These are phyloP conservation scores for Termitomyces sp. DNA, from an alignment of 768 basidiomycete genomes.

Conservation along the genomic window DNA sequence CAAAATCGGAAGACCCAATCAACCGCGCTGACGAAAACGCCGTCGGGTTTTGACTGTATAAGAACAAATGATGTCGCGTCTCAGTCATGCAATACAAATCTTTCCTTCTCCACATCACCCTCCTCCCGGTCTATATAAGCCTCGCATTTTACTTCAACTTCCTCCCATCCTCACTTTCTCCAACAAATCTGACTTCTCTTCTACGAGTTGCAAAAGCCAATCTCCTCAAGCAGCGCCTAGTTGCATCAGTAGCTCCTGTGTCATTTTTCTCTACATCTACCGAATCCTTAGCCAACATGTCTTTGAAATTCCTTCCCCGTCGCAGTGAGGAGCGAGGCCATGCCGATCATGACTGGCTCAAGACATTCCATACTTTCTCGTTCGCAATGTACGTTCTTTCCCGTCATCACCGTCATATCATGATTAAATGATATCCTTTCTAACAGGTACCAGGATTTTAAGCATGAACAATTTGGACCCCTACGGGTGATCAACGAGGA, in stretches of 20 bases:
- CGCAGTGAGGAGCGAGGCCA: slow-evolving; percentile 60
- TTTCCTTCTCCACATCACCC: slow-evolving; percentile 27
- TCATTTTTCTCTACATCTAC: slow-evolving; percentile 8
- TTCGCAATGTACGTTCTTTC: slow-evolving; percentile 53
- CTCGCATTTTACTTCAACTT: slow-evolving; percentile 28
- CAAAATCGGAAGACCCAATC: slow-evolving; percentile 1
- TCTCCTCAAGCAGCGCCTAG: slow-evolving; percentile 21
- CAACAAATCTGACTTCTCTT: slow-evolving; percentile 31
- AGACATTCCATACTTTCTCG: slow-evolving; percentile 82
- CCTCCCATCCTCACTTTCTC: slow-evolving; percentile 16
- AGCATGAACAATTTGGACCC: slow-evolving; percentile 58
- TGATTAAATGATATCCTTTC: not conserved
- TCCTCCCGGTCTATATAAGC: slow-evolving; percentile 35
- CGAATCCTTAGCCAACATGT: slow-evolving; percentile 10
- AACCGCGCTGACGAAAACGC: slow-evolving; percentile 4
- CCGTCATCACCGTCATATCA: not conserved
- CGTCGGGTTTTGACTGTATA: not conserved
- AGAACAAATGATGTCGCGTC: slow-evolving; percentile 4
- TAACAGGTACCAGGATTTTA: slow-evolving; percentile 51
- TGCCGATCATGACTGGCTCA: slow-evolving; percentile 82
- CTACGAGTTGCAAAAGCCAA: slow-evolving; percentile 30
- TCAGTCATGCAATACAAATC: slow-evolving; percentile 31
- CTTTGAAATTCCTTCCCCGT: slow-evolving; percentile 43
- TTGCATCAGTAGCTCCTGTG: slow-evolving; percentile 5
- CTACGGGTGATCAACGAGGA: slow-evolving; percentile 93